Conservation (phyloP, 73 alveolate species). For the Paramecium octaurelia region DNA sequence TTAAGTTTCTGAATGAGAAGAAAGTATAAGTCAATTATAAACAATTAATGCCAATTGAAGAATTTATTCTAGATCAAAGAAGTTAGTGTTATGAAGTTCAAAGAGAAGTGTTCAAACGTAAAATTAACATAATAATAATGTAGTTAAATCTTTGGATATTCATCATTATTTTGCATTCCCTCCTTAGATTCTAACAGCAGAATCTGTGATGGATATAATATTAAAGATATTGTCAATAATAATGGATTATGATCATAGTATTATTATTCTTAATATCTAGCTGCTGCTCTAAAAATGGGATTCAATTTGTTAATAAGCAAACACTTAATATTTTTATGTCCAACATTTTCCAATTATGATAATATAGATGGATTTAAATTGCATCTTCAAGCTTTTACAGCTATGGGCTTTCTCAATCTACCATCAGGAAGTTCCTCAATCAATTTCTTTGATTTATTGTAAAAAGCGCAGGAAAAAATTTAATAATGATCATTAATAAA, state of each 20-base stretch:
- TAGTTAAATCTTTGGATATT: slow-evolving; percentile 19
- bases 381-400: slow-evolving; percentile 6
- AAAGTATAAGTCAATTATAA: slow-evolving; percentile 14
- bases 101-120: neutral
- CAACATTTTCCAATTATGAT: slow-evolving; percentile 44
- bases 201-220: neutral
- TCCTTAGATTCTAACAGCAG: neutral
- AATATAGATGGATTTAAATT: neutral
- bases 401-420: slow-evolving; percentile 33
- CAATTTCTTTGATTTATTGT: slow-evolving; percentile 28
- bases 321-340: slow-evolving; percentile 17
- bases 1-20: neutral
- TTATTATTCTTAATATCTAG: neutral
- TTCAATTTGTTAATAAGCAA: neutral
- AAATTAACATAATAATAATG: no score
- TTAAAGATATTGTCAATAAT: neutral
- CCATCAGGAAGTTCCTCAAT: slow-evolving; percentile 23
- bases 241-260: slow-evolving; percentile 27
- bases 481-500: neutral
- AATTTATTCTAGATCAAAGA: slow-evolving; percentile 25
- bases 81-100: slow-evolving; percentile 12
- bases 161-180: slow-evolving; percentile 27
- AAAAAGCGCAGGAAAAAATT: neutral
- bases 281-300: slow-evolving; percentile 44
- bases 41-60: slow-evolving; percentile 31